Base-by-base conservation (phyloP, 2,329 filamentous ascomycete species). In the Claviceps citrina region DNA sequence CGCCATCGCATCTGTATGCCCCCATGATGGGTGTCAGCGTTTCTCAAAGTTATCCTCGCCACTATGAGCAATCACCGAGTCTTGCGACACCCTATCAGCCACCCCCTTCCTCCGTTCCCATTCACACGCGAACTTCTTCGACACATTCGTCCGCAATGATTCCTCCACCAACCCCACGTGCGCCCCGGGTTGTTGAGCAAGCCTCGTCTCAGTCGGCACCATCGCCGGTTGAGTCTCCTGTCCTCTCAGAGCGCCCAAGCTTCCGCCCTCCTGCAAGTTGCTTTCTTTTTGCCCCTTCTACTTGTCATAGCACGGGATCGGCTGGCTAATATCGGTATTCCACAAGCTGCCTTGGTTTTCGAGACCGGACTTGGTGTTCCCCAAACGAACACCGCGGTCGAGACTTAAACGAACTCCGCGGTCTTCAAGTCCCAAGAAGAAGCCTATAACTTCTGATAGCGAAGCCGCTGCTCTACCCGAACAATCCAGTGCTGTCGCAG, bases 331-430 rank as follows among this genome's bases (percentile, higher is more conserved):
- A 19, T 16, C 8, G n/a, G 18, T 2, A 16, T 45, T 16, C 40
- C 22, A 16, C 27, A 12, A 77, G 71, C 58, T 78, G 8, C 75
- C 75, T 8, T 78, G 74, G 73, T 50, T 66, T 20, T 76, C 73
- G 1, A 57, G 56, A 25, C 68, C 70, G 3, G 67, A 71, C 25
- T 49, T 57, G 22, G 58, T 62, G 8, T 79, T 75, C 49, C 73
- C 74, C 10, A 49, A 47, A 36, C 53, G 53, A 49, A 52, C 54
- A 24, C 46, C 50, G 9, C 60, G 58, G 31, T 55, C 58, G 10
- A 65, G 59, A 49, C 58, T 61, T 30, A 64, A 61, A 33, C 53
- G 52, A 49, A 52, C 54, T 20, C 44, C 50, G 9, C 60, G 57
- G 32, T 54, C n/a, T n/a, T n/a, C 58, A 9, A 65, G 58, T 49